phyloP scores from a whole-genome alignment of 495 filamentous ascomycete genomes.

The Xylaria flabelliformis region DNA sequence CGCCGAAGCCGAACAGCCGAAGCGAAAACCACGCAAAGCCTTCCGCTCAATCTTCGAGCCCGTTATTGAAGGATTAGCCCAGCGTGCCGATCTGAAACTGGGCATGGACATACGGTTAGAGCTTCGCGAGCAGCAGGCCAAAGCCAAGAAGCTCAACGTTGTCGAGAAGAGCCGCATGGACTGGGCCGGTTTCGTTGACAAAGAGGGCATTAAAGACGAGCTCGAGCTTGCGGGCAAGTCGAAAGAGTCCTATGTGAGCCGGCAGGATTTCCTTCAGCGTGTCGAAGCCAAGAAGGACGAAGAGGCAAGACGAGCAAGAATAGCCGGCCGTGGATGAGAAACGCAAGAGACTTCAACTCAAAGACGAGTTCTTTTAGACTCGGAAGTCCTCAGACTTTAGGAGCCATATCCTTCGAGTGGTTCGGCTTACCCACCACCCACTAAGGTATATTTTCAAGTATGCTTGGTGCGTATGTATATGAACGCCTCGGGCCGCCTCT shows the following conservation, averaged over 20 bases:
- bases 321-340: slow-evolving; percentile 55
- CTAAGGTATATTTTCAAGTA: not conserved
- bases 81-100: slow-evolving; percentile 59
- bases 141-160: slow-evolving; percentile 88
- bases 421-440: not conserved
- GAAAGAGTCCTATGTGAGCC: slow-evolving; percentile 79
- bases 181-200: slow-evolving; percentile 93
- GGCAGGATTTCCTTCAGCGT: slow-evolving; percentile 88
- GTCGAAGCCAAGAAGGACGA: slow-evolving; percentile 80
- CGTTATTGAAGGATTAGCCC: slow-evolving; percentile 51
- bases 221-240: slow-evolving; percentile 82
- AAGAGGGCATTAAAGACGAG: slow-evolving; percentile 91
- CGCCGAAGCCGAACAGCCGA: slow-evolving; percentile 40
- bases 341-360: not conserved
- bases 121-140: slow-evolving; percentile 52
- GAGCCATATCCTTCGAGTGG: not conserved
- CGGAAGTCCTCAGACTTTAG: not conserved
- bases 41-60: slow-evolving; percentile 86
- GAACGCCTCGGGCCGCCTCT: not conserved
- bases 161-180: slow-evolving; percentile 95
- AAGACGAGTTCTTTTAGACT: not conserved
- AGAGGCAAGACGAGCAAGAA: slow-evolving; percentile 68
- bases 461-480: not conserved
- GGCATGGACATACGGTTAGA: slow-evolving; percentile 49
- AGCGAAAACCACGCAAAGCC: slow-evolving; percentile 70